Base-by-base conservation (phyloP, 495 filamentous ascomycete genomes). In the Usnea hakonensis region DNA sequence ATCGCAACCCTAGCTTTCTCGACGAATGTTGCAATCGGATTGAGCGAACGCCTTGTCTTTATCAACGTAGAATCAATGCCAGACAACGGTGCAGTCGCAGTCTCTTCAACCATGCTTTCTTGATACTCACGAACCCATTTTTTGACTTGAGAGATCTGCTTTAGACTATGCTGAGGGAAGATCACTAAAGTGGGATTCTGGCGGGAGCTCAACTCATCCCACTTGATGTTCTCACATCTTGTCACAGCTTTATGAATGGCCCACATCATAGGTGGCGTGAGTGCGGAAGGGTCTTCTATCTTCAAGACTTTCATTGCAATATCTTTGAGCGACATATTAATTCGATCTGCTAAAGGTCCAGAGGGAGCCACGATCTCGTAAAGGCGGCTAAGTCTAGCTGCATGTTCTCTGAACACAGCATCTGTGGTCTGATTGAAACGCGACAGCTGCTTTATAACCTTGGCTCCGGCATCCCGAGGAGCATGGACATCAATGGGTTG, bases 171-270 rank as follows among this genome's bases (percentile, higher is more conserved):
- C 54, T 76, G 79, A 7, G 81, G 75, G 33, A 79, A 70, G n/a
- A 87, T 76, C 43, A 65, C 63, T 46, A 75, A 75, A 57, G 67
- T 73, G n/a, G 69, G 79, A 71, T 69, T 77, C 60, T 58, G 68
- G 36, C 75, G 71, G 53, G 76, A 70, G 32, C 58, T 68, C 16
- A 68, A 60, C 19, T 41, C 32, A 69, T 76, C 68, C 71, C 80
- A 50, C 68, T 60, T 48, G 73, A 85, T 57, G 65, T 73, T 32
- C 17, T 86, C 83, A 41, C 81, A 78, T n/a, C 78, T 74, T 5
- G 80, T 70, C 17, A 90, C 67, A 21, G 83, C 76, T 55, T 79
- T 83, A 63, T 90, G 87, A 8, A 93, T 82, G 1, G 88, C 84
- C 71, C 87, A 90, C 0, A 91, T 70, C 5, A 79, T 80, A 36